phyloP scores from a whole-genome alignment of 2,329 filamentous ascomycete genomes.

The Microdochium nivale region DNA sequence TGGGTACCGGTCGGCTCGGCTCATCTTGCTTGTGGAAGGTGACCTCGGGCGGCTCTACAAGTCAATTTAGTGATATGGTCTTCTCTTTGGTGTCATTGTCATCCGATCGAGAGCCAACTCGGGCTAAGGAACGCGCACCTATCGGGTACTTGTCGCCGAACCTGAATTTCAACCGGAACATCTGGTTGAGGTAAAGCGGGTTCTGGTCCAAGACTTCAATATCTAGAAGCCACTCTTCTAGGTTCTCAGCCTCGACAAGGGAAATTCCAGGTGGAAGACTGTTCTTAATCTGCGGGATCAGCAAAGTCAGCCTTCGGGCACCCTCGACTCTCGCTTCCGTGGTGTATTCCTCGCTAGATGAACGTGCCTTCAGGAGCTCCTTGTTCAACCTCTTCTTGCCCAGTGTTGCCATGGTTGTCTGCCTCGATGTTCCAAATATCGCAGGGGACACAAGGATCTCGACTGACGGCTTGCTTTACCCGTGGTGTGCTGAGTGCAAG shows the following conservation, averaged over 20 bases:
- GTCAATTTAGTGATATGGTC: not conserved
- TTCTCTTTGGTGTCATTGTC: not conserved
- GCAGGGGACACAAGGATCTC: not conserved
- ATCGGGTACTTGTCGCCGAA: constrained; percentile 86
- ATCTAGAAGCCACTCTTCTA: constrained; percentile 87
- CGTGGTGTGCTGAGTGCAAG: no score
- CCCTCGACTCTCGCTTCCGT: not conserved
- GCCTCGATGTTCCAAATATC: not conserved
- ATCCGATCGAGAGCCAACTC: not conserved
- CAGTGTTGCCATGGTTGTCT: constrained; percentile 29
- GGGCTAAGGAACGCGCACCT: constrained; percentile 44
- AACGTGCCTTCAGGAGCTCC: constrained; percentile 48
- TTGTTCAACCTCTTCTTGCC: constrained; percentile 50
- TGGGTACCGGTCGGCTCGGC: constrained; percentile 59
- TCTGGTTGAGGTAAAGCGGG: constrained; percentile 74
- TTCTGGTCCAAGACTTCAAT: constrained; percentile 86
- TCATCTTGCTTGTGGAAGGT: constrained; percentile 64
- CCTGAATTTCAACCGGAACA: constrained; percentile 77
- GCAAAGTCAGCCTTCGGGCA: not conserved
- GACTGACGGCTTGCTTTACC: not conserved
- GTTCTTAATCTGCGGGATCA: constrained; percentile 37
- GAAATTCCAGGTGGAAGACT: constrained; percentile 62
- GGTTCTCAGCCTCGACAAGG: constrained; percentile 71
- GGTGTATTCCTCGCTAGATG: constrained; percentile 28
- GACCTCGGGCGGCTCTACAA: constrained; percentile 83